These are phyloP conservation scores for Globisporangium paroecandrum DNA, from an alignment of 352 stramenopile genomes.

Conservation along the genomic window DNA sequence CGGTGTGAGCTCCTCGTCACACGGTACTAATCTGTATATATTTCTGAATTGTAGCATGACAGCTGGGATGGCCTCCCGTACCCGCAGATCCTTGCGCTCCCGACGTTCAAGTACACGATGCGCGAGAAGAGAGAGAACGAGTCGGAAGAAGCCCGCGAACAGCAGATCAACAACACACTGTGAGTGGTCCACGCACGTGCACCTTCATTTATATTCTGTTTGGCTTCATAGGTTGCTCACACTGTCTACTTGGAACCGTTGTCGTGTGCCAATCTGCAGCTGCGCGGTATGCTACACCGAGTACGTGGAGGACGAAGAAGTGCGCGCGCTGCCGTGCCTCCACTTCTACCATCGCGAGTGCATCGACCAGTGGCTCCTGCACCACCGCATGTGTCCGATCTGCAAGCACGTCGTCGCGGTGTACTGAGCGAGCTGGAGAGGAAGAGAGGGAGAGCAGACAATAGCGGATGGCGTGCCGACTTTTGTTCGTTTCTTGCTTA, in stretches of 20 bases:
- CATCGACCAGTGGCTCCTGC: slow-evolving; percentile 88
- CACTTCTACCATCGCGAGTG: slow-evolving; percentile 90
- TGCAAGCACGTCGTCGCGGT: slow-evolving; percentile 84
- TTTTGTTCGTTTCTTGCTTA: neutral
- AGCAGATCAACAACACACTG: slow-evolving; percentile 62
- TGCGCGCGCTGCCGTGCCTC: slow-evolving; percentile 78
- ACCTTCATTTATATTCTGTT: neutral
- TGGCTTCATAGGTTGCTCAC: neutral
- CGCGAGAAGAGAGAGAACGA: slow-evolving; percentile 29
- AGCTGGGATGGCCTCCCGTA: slow-evolving; percentile 77
- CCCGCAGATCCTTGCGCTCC: slow-evolving; percentile 75
- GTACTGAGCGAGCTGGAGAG: slow-evolving; percentile 32
- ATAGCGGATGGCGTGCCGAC: neutral
- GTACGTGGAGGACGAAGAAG: slow-evolving; percentile 70
- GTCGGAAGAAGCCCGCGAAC: slow-evolving; percentile 20
- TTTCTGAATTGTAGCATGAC: slow-evolving; percentile 32
- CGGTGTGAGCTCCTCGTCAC: neutral
- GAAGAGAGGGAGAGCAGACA: neutral
- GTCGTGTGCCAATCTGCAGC: slow-evolving; percentile 6
- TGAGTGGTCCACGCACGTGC: slow-evolving; percentile 10
- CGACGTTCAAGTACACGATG: slow-evolving; percentile 72
- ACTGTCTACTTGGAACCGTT: neutral
- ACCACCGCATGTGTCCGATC: slow-evolving; percentile 82
- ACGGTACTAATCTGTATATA: too few species aligned
- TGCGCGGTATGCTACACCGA: slow-evolving; percentile 85